Evolutionary conservation across 768 basidiomycete genomes (phyloP).

Genomic region (Rhodotorula kratochvilovae): DNA sequence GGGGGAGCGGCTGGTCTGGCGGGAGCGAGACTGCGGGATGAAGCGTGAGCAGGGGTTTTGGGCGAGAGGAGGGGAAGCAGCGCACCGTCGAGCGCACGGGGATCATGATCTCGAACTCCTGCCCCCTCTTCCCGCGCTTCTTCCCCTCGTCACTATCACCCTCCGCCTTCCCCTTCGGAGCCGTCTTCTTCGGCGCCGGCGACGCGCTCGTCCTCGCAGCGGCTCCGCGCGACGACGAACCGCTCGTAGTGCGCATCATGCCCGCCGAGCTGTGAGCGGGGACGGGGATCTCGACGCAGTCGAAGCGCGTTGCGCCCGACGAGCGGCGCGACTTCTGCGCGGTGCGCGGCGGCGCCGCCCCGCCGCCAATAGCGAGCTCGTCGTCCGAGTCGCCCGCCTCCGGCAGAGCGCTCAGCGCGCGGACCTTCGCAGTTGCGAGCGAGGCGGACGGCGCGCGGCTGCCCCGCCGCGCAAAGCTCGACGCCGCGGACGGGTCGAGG

Average conservation of each 20-base stretch:
- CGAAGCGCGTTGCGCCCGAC: neutral
- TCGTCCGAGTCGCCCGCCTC: neutral
- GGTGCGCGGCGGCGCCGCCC: neutral
- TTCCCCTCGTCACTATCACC: neutral
- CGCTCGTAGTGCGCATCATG: neutral
- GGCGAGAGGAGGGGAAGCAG: neutral
- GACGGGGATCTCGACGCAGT: neutral
- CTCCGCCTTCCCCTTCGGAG: neutral
- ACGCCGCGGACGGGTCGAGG: neutral
- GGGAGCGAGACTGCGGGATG: neutral
- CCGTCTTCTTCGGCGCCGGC: too few species aligned
- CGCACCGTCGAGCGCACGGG: neutral
- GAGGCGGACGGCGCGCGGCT: neutral
- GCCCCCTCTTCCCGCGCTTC: neutral
- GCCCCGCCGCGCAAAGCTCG: neutral
- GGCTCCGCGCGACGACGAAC: neutral
- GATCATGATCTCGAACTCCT: neutral
- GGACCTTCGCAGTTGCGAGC: neutral
- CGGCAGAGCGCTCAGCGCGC: neutral
- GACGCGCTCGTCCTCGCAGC: neutral
- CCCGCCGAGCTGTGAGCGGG: neutral
- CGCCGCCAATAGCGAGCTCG: neutral
- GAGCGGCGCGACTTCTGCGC: neutral
- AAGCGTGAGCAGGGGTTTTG: neutral
- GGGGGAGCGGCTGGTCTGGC: neutral